A percentile compares a stretch with the other conserved stretches of the same genome.
phyloP scores from a whole-genome alignment of 2,329 filamentous ascomycete genomes.

The Orbilia javanica region DNA sequence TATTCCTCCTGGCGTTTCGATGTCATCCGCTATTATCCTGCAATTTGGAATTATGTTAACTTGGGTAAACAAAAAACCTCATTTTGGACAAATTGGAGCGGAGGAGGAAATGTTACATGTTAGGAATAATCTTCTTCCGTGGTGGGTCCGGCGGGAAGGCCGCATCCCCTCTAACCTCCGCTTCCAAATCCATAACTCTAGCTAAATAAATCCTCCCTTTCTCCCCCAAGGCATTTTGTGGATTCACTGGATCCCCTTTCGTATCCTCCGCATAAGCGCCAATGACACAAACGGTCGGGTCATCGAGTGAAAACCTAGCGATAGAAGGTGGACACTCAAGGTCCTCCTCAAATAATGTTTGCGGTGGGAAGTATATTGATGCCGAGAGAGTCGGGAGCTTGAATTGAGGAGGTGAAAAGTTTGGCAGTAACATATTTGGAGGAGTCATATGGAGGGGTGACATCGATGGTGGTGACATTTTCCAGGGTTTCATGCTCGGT shows the following conservation, averaged over 20 bases:
- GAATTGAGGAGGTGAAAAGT: constrained; percentile 59
- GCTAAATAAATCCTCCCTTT: constrained; percentile 45
- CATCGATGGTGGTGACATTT: constrained; percentile 59
- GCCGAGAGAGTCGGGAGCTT: constrained; percentile 58
- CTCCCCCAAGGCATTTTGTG: constrained; percentile 43
- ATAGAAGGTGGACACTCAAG: constrained; percentile 52
- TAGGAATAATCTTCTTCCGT: constrained; percentile 58
- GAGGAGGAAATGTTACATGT: constrained; percentile 47
- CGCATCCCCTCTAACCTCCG: constrained; percentile 59
- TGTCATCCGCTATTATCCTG: constrained; percentile 55
- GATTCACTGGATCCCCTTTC: constrained; percentile 48
- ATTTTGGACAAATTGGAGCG: too few species aligned
- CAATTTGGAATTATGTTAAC: neutral
- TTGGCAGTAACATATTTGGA: constrained; percentile 59
- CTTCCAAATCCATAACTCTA: constrained; percentile 57
- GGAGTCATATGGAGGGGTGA: constrained; percentile 60
- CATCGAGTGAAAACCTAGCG: constrained; percentile 53
- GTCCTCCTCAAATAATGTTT: constrained; percentile 55
- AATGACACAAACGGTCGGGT: constrained; percentile 58
- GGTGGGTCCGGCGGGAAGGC: constrained; percentile 51
- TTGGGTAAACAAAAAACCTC: neutral
- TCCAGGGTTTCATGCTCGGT: constrained; percentile 60
- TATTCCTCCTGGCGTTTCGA: constrained; percentile 54
- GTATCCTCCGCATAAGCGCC: constrained; percentile 54
- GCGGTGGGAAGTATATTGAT: constrained; percentile 59